Evolutionary conservation across 371 early-diverging fungal genomes (phyloP).

Genomic region (Circinella umbellata): DNA sequence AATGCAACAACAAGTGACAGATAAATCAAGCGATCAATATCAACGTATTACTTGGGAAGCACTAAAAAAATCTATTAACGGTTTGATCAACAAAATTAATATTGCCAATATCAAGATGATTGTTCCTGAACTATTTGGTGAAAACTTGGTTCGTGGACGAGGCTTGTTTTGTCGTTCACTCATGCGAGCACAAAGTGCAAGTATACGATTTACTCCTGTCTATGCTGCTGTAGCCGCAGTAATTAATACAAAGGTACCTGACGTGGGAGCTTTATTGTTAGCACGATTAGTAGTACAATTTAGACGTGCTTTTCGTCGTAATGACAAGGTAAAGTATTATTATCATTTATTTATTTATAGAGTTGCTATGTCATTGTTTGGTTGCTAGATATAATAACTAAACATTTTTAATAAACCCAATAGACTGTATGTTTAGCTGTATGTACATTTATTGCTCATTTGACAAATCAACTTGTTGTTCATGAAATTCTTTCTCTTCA

Average conservation of each 20-base stretch:
- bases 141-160: conserved; percentile 93
- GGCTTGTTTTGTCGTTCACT: conserved; percentile 88
- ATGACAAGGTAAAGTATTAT: conserved; percentile 78
- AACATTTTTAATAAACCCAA: no score
- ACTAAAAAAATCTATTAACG: conserved; percentile 94
- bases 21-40: conserved; percentile 71
- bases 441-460: conserved; percentile 90
- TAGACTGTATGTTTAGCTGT: conserved; percentile 78
- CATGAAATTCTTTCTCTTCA: conserved; percentile 92
- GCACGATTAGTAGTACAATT: conserved; percentile 89
- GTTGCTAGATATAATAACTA: no score
- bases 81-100: conserved; percentile 95
- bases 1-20: conserved; percentile 84
- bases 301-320: conserved; percentile 87
- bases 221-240: conserved; percentile 91
- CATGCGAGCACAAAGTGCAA: conserved; percentile 94
- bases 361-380: neutral
- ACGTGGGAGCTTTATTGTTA: conserved; percentile 89
- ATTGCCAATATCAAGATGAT: conserved; percentile 90
- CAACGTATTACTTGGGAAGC: conserved; percentile 96
- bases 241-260: conserved; percentile 93
- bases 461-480: conserved; percentile 91
- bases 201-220: conserved; percentile 90
- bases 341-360: neutral
- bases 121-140: conserved; percentile 88